Evolutionary conservation across 495 filamentous ascomycete species (phyloP).

Genomic region (Friedmanniomyces endolithicus): DNA sequence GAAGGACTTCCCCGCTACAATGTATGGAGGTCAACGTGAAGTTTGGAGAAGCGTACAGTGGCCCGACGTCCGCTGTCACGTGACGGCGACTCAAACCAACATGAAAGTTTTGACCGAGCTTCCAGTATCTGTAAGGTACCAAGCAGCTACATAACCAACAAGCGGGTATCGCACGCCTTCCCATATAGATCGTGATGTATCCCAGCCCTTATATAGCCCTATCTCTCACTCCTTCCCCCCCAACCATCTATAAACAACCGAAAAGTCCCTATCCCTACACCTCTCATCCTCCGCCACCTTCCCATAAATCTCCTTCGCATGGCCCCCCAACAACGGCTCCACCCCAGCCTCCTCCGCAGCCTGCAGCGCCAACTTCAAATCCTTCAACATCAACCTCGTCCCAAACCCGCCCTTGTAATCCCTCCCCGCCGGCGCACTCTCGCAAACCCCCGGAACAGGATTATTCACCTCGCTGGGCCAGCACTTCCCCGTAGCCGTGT

Average conservation of each 20-base stretch:
- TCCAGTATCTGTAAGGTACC: not conserved
- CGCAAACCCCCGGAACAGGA: conserved; percentile 73
- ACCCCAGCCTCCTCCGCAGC: conserved; percentile 24
- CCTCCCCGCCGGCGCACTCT: conserved; percentile 54
- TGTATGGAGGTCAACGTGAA: too few species aligned
- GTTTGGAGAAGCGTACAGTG: too few species aligned
- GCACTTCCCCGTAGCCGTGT: conserved; percentile 72
- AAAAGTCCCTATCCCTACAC: conserved; percentile 32
- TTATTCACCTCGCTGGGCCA: conserved; percentile 93
- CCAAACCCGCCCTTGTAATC: conserved; percentile 78
- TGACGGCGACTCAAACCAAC: too few species aligned
- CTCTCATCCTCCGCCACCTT: conserved; percentile 23
- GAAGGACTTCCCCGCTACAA: too few species aligned
- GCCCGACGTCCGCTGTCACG: too few species aligned
- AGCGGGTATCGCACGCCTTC: not conserved
- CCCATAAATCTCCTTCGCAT: conserved; percentile 29
- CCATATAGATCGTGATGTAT: not conserved
- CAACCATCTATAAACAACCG: conserved; percentile 33
- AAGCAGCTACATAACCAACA: not conserved
- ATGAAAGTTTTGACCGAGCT: too few species aligned
- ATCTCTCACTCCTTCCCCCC: conserved; percentile 26
- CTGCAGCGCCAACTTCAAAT: conserved; percentile 30
- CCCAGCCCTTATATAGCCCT: not conserved
- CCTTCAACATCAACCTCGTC: conserved; percentile 70
- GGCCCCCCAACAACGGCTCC: conserved; percentile 22